phyloP scores from a whole-genome alignment of 2,329 filamentous ascomycete species.

The Colletotrichum agaves region DNA sequence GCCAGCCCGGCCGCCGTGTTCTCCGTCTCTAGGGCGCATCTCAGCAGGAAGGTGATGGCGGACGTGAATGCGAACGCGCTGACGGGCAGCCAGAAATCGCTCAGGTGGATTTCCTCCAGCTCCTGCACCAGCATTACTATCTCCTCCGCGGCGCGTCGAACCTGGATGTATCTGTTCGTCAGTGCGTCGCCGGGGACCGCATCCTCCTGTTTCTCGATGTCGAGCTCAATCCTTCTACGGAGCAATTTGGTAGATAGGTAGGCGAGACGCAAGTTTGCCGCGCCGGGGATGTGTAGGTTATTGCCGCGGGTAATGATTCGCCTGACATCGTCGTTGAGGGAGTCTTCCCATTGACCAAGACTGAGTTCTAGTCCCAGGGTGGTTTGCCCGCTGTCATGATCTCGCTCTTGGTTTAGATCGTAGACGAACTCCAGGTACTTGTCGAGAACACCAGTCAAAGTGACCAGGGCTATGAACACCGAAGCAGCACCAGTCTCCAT shows the following conservation, averaged over 20 bases:
- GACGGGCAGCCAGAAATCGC: constrained; percentile 62
- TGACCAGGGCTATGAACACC: constrained; percentile 35
- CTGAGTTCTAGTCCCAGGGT: constrained; percentile 49
- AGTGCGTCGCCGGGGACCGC: constrained; percentile 17
- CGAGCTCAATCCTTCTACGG: constrained; percentile 58
- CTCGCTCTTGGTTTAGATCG: constrained; percentile 29
- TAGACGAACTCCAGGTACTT: constrained; percentile 40
- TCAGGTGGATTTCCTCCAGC: constrained; percentile 53
- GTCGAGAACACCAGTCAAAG: constrained; percentile 27
- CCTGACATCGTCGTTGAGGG: constrained; percentile 50
- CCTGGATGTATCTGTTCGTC: constrained; percentile 49
- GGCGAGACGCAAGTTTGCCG: constrained; percentile 61
- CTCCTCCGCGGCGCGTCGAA: constrained; percentile 58
- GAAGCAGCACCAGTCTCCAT: constrained; percentile 20
- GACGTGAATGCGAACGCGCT: constrained; percentile 59
- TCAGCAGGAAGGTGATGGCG: constrained; percentile 60
- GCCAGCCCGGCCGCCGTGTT: constrained; percentile 48
- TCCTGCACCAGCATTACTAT: constrained; percentile 60
- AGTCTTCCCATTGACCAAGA: constrained; percentile 57
- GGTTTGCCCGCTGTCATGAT: constrained; percentile 31
- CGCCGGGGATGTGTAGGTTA: constrained; percentile 53
- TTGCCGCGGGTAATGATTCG: constrained; percentile 55
- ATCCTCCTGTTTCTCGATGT: constrained; percentile 48
- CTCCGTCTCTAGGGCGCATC: constrained; percentile 58
- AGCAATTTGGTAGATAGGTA: constrained; percentile 61